Percentiles rank a stretch among this genome's conserved stretches.
Evolutionary conservation across 306 rosid species (phyloP).

Genomic region (Inga leiocalycina): DNA sequence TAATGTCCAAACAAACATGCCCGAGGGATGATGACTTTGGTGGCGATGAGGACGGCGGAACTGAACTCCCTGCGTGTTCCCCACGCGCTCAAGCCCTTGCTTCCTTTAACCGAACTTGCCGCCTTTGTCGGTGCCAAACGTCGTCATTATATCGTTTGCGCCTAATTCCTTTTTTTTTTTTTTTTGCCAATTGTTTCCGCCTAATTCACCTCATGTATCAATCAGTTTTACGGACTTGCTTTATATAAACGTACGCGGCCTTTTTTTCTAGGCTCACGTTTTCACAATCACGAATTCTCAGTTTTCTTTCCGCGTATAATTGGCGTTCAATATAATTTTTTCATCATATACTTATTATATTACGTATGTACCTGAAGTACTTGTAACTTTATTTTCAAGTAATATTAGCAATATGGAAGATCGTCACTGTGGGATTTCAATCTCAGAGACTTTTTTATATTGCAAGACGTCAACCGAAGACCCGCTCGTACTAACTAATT

Average conservation of each 20-base stretch:
- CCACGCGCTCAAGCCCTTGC: neutral
- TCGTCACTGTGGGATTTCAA: neutral
- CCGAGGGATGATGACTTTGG: neutral
- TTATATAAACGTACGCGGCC: neutral
- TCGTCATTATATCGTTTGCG: neutral
- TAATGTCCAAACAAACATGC: no score
- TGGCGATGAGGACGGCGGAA: neutral
- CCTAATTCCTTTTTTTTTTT: neutral
- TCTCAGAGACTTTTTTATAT: neutral
- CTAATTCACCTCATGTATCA: neutral
- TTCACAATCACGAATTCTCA: neutral
- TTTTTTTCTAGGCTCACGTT: neutral
- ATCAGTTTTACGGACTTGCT: neutral
- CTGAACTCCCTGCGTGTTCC: neutral
- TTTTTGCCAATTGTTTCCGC: neutral
- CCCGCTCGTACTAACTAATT: neutral
- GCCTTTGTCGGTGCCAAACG: neutral
- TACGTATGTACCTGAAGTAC: neutral
- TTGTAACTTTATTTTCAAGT: neutral
- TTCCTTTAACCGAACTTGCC: neutral
- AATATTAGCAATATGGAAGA: neutral
- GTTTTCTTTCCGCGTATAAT: neutral
- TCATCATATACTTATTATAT: neutral
- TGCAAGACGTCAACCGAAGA: neutral
- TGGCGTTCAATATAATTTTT: neutral